phyloP scores from a whole-genome alignment of 495 filamentous ascomycete genomes.

The Acidiella bohemica region DNA sequence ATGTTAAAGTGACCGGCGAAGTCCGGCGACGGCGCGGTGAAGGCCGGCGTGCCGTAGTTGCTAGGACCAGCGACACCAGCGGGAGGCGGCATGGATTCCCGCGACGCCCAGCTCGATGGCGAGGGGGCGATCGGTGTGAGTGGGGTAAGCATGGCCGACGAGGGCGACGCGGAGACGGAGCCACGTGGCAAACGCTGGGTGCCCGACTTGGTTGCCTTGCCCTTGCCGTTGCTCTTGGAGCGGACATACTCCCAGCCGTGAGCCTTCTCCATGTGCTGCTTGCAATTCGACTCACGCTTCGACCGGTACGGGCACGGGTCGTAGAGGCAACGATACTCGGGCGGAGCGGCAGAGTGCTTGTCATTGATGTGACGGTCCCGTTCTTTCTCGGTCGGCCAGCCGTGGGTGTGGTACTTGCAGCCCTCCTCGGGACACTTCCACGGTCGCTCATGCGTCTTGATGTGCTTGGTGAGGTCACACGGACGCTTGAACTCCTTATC shows the following conservation, averaged over 20 bases:
- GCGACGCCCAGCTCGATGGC: slow-evolving; percentile 11
- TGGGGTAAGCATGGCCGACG: slow-evolving; percentile 12
- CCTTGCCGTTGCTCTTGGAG: slow-evolving; percentile 68
- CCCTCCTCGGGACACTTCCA: slow-evolving; percentile 72
- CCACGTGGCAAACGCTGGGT: slow-evolving; percentile 18
- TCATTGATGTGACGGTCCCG: slow-evolving; percentile 90
- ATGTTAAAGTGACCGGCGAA: slow-evolving; percentile 20
- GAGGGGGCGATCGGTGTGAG: slow-evolving; percentile 18
- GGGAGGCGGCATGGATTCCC: slow-evolving; percentile 16
- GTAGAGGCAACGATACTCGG: slow-evolving; percentile 69
- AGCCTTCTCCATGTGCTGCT: slow-evolving; percentile 99
- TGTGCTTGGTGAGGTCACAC: slow-evolving; percentile 88
- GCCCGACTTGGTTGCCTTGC: slow-evolving; percentile 3
- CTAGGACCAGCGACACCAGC: slow-evolving; percentile 13
- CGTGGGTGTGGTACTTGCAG: slow-evolving; percentile 77
- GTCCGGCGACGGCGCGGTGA: slow-evolving; percentile 12
- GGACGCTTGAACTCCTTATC: slow-evolving; percentile 85
- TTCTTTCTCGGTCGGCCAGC: slow-evolving; percentile 97
- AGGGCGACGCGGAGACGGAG: slow-evolving; percentile 22
- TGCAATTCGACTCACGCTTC: slow-evolving; percentile 94
- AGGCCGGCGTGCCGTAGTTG: slow-evolving; percentile 11
- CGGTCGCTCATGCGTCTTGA: slow-evolving; percentile 90
- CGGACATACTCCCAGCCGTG: slow-evolving; percentile 83
- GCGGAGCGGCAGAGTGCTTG: slow-evolving; percentile 70
- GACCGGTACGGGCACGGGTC: slow-evolving; percentile 81